These are phyloP conservation scores for Sisymbrium irio DNA, from an alignment of 345 rosid genomes.

Conservation along the genomic window DNA sequence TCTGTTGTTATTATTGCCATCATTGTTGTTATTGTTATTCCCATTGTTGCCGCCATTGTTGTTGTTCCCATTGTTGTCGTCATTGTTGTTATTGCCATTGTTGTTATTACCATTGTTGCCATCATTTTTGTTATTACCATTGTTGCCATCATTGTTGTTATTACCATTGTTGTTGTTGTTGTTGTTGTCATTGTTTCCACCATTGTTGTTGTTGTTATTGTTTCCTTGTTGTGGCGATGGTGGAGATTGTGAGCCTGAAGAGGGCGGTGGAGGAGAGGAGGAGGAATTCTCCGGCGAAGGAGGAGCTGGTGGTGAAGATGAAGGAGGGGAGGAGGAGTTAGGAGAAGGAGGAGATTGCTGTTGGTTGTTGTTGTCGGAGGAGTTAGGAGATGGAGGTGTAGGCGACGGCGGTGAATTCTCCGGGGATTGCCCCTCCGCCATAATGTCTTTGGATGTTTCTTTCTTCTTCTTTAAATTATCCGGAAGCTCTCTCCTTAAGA, in stretches of 20 bases:
- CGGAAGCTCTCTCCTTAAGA: conserved; percentile 11
- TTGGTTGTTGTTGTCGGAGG: conserved; percentile 13
- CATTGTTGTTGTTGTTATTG: conserved; percentile 22
- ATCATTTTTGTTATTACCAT: neutral
- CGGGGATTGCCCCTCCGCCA: conserved; percentile 41
- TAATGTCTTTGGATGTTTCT: conserved; percentile 20
- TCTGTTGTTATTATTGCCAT: conserved; percentile 7
- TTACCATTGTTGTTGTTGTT: neutral
- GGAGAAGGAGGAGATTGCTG: conserved; percentile 38
- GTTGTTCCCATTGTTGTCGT: neutral
- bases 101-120: neutral
- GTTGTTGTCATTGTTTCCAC: neutral
- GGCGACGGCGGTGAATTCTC: conserved; percentile 40
- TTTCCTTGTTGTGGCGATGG: conserved; percentile 23
- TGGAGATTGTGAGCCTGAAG: conserved; percentile 33
- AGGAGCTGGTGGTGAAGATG: conserved; percentile 38
- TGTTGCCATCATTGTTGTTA: neutral
- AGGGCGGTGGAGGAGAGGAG: conserved; percentile 36
- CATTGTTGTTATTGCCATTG: conserved; percentile 2
- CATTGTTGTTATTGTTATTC: neutral
- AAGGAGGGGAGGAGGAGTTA: conserved; percentile 25
- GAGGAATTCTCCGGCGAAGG: conserved; percentile 20
- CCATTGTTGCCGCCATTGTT: neutral
- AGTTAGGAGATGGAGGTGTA: conserved; percentile 40
- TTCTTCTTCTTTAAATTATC: neutral